phyloP scores from a whole-genome alignment of 2,329 filamentous ascomycete species.

The Neonectria sp. region DNA sequence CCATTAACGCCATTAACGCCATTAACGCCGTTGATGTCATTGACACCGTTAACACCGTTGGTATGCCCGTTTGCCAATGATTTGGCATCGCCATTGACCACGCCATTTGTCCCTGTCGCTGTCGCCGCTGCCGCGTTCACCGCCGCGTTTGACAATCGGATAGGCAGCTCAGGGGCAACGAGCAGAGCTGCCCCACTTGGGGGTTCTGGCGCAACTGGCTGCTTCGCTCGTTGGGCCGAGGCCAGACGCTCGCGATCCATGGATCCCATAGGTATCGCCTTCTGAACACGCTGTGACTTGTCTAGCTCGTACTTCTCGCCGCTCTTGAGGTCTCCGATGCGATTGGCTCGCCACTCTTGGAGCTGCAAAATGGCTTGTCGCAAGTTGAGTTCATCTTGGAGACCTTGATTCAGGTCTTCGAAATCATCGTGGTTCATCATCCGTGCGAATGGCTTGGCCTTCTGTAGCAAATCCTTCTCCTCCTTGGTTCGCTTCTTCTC shows the following conservation, averaged over 20 bases:
- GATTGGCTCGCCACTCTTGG: constrained; percentile 91
- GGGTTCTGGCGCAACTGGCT: constrained; percentile 76
- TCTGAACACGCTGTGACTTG: constrained; percentile 83
- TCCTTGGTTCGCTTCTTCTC: constrained; percentile 98
- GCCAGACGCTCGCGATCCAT: constrained; percentile 88
- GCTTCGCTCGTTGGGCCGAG: constrained; percentile 78
- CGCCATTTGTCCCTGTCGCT: constrained; percentile 52
- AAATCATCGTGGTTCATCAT: constrained; percentile 98
- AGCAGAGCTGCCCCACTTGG: constrained; percentile 82
- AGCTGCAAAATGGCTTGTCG: constrained; percentile 91
- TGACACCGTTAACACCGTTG: constrained; percentile 63
- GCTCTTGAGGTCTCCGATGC: constrained; percentile 86
- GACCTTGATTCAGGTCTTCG: constrained; percentile 84
- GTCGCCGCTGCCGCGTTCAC: neutral
- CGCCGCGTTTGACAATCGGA: constrained; percentile 61
- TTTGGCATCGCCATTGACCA: constrained; percentile 65
- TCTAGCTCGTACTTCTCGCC: constrained; percentile 96
- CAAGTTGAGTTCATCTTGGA: constrained; percentile 92
- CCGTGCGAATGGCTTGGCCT: constrained; percentile 94
- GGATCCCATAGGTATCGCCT: constrained; percentile 79
- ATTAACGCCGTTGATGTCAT: constrained; percentile 58
- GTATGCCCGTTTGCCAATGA: constrained; percentile 64
- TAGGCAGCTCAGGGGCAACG: constrained; percentile 83
- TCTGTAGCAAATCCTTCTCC: constrained; percentile 90
- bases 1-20: constrained; percentile 68